Percentiles rank a stretch among this genome's conserved stretches.
These are phyloP conservation scores for Prunus campanulata DNA, from an alignment of 306 rosid species.

Conservation along the genomic window DNA sequence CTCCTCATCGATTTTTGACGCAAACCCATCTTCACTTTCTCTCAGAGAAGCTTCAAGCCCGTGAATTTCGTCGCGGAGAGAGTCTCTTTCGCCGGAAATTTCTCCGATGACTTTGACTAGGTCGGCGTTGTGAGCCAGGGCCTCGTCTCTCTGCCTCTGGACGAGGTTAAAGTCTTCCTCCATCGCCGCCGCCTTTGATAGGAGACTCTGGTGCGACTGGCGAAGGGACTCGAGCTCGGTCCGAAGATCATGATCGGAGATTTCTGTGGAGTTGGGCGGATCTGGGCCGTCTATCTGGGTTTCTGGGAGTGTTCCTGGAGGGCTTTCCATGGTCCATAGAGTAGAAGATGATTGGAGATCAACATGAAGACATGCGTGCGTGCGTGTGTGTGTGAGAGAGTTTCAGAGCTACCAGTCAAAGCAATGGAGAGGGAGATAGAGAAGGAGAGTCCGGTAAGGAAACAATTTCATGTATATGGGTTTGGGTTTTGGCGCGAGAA, in stretches of 20 bases:
- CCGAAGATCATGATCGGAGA: constrained; percentile 17
- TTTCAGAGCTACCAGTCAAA: constrained; percentile 62
- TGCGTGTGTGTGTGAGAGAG: background rate
- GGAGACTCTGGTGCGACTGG: constrained; percentile 26
- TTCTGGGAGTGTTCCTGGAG: constrained; percentile 16
- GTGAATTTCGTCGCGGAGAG: constrained; percentile 24
- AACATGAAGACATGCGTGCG: constrained; percentile 24
- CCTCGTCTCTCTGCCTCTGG: constrained; percentile 26
- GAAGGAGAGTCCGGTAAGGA: background rate
- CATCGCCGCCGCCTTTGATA: constrained; percentile 5
- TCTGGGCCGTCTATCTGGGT: constrained; percentile 7
- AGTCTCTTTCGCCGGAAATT: constrained; percentile 31
- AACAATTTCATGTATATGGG: background rate
- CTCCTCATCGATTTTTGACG: constrained; percentile 27
- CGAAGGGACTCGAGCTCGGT: constrained; percentile 36
- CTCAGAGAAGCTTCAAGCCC: constrained; percentile 31
- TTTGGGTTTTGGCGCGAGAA: background rate
- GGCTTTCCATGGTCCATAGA: constrained; percentile 42
- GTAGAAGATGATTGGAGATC: constrained; percentile 10
- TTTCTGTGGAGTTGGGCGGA: constrained; percentile 9
- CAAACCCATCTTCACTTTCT: constrained; percentile 33
- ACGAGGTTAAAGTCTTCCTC: constrained; percentile 16
- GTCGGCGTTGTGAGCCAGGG: constrained; percentile 18
- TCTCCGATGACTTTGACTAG: constrained; percentile 19
- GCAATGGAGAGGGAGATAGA: background rate